Percentiles rank a stretch among this genome's conserved stretches.
These are phyloP conservation scores for Quercus lobata DNA, from an alignment of 331 rosid species.

Conservation along the genomic window DNA sequence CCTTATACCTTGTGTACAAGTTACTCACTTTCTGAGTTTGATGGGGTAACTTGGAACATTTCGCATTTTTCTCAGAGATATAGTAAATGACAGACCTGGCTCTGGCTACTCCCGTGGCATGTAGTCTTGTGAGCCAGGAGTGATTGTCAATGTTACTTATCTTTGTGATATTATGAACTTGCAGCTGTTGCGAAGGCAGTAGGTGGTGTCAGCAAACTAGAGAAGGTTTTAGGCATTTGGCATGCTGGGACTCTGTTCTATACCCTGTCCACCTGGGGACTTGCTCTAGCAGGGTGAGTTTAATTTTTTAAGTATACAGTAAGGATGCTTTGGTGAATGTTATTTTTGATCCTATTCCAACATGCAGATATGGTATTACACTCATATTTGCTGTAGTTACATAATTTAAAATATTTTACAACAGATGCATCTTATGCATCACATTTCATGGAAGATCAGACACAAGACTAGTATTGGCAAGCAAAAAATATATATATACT, in stretches of 20 bases:
- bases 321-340: slow-evolving; percentile 7
- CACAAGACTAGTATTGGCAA: neutral
- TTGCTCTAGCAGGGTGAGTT: slow-evolving; percentile 81
- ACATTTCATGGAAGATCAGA: neutral
- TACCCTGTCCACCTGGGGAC: slow-evolving; percentile 92
- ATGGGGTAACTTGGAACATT: neutral
- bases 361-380: neutral
- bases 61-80: slow-evolving; percentile 6
- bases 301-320: neutral
- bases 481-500: neutral
- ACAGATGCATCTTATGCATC: neutral
- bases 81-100: neutral
- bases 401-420: neutral
- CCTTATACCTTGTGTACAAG: neutral
- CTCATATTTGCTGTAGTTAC: neutral
- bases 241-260: slow-evolving; percentile 81
- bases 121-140: neutral
- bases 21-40: neutral
- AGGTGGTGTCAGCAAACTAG: slow-evolving; percentile 62
- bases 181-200: slow-evolving; percentile 72
- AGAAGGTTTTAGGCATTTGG: slow-evolving; percentile 63
- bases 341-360: neutral
- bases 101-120: neutral
- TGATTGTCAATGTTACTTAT: slow-evolving; percentile 6
- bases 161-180: slow-evolving; percentile 25